Percentiles rank a stretch among this genome's conserved stretches.
phyloP scores from a whole-genome alignment of 208 protist genomes.

The Crithidia sp. region DNA sequence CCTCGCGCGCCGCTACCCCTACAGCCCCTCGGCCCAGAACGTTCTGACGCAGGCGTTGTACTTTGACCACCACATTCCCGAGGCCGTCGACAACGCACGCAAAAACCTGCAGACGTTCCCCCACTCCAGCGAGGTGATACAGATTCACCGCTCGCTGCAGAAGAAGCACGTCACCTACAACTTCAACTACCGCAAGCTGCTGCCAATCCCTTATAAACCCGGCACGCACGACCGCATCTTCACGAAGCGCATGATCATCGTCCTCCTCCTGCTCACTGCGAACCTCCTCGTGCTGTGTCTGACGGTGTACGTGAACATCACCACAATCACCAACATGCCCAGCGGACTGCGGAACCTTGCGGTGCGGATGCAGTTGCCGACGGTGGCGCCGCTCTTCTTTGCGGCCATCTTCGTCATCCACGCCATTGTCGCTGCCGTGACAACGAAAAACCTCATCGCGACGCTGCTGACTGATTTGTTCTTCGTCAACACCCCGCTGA shows the following conservation, averaged over 20 bases:
- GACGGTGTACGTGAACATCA: slow-evolving; percentile 58
- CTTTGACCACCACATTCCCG: slow-evolving; percentile 64
- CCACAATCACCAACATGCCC: slow-evolving; percentile 12
- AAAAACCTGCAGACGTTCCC: slow-evolving; percentile 80
- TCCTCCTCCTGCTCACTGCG: slow-evolving; percentile 46
- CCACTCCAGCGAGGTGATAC: slow-evolving; percentile 52
- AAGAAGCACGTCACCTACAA: slow-evolving; percentile 54
- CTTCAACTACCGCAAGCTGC: slow-evolving; percentile 73
- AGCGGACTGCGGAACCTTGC: slow-evolving; percentile 33
- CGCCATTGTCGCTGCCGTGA: slow-evolving; percentile 49
- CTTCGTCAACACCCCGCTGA: slow-evolving; percentile 62
- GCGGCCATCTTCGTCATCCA: slow-evolving; percentile 61
- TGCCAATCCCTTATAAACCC: slow-evolving; percentile 64
- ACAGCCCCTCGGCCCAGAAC: slow-evolving; percentile 65
- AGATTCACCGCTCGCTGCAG: slow-evolving; percentile 45
- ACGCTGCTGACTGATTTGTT: slow-evolving; percentile 64
- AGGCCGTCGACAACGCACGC: slow-evolving; percentile 65
- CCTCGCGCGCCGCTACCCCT: slow-evolving; percentile 68
- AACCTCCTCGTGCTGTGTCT: slow-evolving; percentile 49
- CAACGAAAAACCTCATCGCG: slow-evolving; percentile 51
- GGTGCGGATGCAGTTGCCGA: slow-evolving; percentile 65
- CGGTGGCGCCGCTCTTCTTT: slow-evolving; percentile 54
- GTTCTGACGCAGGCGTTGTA: slow-evolving; percentile 71
- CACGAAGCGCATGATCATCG: slow-evolving; percentile 60
- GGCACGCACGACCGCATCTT: slow-evolving; percentile 37